These are phyloP conservation scores for Colletotrichum brevisporum DNA, from an alignment of 2,329 filamentous ascomycete species.

Conservation along the genomic window DNA sequence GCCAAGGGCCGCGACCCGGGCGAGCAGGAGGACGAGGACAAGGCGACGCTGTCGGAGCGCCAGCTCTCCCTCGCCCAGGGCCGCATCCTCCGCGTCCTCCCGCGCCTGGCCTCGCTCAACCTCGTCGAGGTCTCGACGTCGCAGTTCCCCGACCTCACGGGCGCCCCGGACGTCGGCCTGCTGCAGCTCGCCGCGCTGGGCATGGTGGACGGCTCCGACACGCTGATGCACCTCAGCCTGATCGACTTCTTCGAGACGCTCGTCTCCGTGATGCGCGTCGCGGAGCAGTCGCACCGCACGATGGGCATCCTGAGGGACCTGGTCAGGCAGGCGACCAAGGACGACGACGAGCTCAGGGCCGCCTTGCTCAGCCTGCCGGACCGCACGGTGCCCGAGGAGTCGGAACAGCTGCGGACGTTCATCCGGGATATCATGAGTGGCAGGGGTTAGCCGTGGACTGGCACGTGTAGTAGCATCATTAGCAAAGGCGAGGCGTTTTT, in stretches of 20 bases:
- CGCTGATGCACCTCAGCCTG: slow-evolving; percentile 65
- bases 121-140: slow-evolving; percentile 56
- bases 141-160: slow-evolving; percentile 52
- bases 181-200: slow-evolving; percentile 65
- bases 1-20: slow-evolving; percentile 47
- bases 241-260: slow-evolving; percentile 69
- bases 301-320: slow-evolving; percentile 50
- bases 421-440: slow-evolving; percentile 56
- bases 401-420: slow-evolving; percentile 61
- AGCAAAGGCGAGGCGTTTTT: slow-evolving; percentile 24
- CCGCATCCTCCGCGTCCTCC: slow-evolving; percentile 65
- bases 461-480: neutral
- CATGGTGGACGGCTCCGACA: slow-evolving; percentile 66
- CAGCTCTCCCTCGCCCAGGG: slow-evolving; percentile 67
- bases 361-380: slow-evolving; percentile 61
- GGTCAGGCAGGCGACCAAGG: slow-evolving; percentile 56
- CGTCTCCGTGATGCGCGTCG: slow-evolving; percentile 62
- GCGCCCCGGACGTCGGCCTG: slow-evolving; percentile 54
- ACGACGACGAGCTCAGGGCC: slow-evolving; percentile 55
- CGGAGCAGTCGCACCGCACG: slow-evolving; percentile 49
- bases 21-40: slow-evolving; percentile 41
- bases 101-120: slow-evolving; percentile 64
- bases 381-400: slow-evolving; percentile 65
- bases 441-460: slow-evolving; percentile 14
- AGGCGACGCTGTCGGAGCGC: slow-evolving; percentile 45